Base-by-base conservation (phyloP, 148 eudicot genomes). In the Arbutus unedo region DNA sequence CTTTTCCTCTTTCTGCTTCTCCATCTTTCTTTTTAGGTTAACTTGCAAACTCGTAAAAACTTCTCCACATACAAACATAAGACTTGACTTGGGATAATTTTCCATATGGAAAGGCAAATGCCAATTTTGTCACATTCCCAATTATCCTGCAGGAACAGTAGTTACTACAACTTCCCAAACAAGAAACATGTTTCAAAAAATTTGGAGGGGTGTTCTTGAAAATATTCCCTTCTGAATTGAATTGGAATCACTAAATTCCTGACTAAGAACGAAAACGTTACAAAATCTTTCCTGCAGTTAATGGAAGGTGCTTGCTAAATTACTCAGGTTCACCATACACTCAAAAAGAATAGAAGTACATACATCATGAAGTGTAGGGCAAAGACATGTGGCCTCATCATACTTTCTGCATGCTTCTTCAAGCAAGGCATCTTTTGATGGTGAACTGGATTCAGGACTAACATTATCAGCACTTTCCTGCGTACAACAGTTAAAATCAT, bases 391-490 rank as follows among this genome's bases (percentile, higher is more conserved):
- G 62, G 99, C 98, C 84, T 91, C 95, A 75, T 94, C 97, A 82
- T 96, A 96, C 87, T 94, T 94, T 82, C 86, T 91, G 91, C 99
- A 96, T 81, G 99, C 99, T 81, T 96, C 98, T 87, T 91, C 92
- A 66, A 96, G 98, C 89, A 96, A 88, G 54, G 97, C 91, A 86
- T 96, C 99, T 90, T 96, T 96, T 77, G 99, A 91, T 80, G 94
- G 92, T 73, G 98, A 91, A 83, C 91, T 85, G 78, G 99, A 89
- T 62, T 96, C 97, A 31, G 95, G 92, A 88, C 87, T 90, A 78
- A 96, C 94, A 88, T 94, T 93, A 87, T 96, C 99, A 9, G 97
- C 99, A 88, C 95, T 91, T 91, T 96, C 99, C 99, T 96, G 94
- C 85, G 90, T 51, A 64, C 47, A 83, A 43, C n/a, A 31, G 57